Conservation (phyloP, 2,329 filamentous ascomycete genomes). For the Microdochium nivale region DNA sequence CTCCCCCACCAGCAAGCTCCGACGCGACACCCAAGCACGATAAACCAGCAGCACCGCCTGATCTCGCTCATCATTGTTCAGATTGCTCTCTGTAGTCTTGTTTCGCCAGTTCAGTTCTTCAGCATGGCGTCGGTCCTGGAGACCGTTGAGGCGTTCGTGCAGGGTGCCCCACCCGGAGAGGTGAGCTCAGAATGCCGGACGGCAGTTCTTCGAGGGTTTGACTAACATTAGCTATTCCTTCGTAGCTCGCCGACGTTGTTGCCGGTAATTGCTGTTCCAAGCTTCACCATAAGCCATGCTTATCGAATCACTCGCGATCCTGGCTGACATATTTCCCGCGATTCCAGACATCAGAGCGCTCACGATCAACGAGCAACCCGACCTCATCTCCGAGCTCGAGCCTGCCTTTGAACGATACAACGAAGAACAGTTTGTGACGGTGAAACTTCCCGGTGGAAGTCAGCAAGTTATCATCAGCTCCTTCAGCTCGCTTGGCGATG, state of each 20-base stretch:
- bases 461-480: constrained; percentile 78
- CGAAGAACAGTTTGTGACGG: constrained; percentile 83
- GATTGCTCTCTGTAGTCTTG: neutral
- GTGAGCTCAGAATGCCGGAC: constrained; percentile 37
- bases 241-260: constrained; percentile 77
- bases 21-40: neutral
- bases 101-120: neutral
- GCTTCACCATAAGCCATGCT: constrained; percentile 1
- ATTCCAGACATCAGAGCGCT: constrained; percentile 78
- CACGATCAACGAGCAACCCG: constrained; percentile 54
- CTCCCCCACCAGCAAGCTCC: neutral
- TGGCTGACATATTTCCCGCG: neutral
- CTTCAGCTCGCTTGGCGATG: constrained; percentile 73
- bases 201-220: too few relatives aligned
- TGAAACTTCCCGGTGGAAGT: constrained; percentile 81
- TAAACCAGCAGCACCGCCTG: neutral
- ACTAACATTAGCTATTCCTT: neutral
- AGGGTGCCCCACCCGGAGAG: constrained; percentile 93
- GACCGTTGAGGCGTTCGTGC: constrained; percentile 76
- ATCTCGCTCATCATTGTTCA: neutral
- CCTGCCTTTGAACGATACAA: constrained; percentile 93
- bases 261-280: constrained; percentile 50
- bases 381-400: constrained; percentile 61
- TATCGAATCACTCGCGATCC: neutral
- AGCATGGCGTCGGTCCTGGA: constrained; percentile 35